phyloP scores from a whole-genome alignment of 805 yeast genomes.

The Saccharomycopsis microspora region DNA sequence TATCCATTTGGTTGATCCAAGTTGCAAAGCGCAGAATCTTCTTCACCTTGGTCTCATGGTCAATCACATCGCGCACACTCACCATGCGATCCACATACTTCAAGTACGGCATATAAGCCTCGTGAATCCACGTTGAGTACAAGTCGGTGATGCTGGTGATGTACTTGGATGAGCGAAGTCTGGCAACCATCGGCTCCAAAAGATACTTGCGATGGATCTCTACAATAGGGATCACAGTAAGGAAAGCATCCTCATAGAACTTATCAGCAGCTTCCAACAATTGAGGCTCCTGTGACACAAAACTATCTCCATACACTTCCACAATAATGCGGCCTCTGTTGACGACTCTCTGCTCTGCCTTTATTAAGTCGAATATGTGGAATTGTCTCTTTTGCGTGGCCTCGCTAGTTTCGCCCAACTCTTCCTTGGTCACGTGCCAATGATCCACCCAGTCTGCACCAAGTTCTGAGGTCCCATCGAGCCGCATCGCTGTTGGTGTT shows the following conservation, averaged over 20 bases:
- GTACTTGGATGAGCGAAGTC: slow-evolving; percentile 56
- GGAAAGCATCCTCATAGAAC: slow-evolving; percentile 49
- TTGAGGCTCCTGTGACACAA: slow-evolving; percentile 28
- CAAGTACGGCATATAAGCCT: slow-evolving; percentile 42
- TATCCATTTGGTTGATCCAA: slow-evolving; percentile 46
- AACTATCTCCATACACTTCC: slow-evolving; percentile 39
- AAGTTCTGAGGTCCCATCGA: slow-evolving; percentile 25
- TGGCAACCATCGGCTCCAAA: slow-evolving; percentile 44
- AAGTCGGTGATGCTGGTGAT: slow-evolving; percentile 54
- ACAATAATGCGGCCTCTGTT: slow-evolving; percentile 57
- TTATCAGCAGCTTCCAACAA: slow-evolving; percentile 39
- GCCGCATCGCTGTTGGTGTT: slow-evolving; percentile 27
- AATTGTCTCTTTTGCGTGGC: slow-evolving; percentile 56
- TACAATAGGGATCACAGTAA: slow-evolving; percentile 43
- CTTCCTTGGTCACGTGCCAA: slow-evolving; percentile 50
- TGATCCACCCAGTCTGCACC: slow-evolving; percentile 53
- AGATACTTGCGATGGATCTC: slow-evolving; percentile 42
- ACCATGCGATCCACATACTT: slow-evolving; percentile 53
- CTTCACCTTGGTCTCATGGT: slow-evolving; percentile 30
- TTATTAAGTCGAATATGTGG: slow-evolving; percentile 61
- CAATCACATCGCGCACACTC: slow-evolving; percentile 43
- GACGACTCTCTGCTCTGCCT: slow-evolving; percentile 59
- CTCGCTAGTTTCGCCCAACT: slow-evolving; percentile 37
- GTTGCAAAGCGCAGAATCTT: slow-evolving; percentile 34
- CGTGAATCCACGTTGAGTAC: slow-evolving; percentile 51